Evolutionary conservation across 2,329 filamentous ascomycete genomes (phyloP).

Genomic region (Rosellinia necatrix): DNA sequence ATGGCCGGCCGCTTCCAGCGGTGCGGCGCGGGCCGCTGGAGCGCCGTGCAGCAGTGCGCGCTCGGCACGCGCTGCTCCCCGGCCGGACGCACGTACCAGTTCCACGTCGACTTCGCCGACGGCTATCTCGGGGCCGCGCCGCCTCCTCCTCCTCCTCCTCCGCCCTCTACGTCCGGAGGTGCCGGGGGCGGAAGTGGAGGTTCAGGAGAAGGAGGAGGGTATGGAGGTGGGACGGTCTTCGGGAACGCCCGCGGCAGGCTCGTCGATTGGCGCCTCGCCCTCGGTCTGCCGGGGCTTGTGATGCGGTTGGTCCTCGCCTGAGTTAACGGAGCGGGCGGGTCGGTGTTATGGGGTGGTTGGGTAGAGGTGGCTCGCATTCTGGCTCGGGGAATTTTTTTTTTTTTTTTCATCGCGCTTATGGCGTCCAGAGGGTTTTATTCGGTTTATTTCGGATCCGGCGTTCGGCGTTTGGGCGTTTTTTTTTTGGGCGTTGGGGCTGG

Average conservation of each 20-base stretch:
- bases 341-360: not conserved
- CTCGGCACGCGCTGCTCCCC: conserved; percentile 53
- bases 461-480: not conserved
- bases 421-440: no score
- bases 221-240: no score
- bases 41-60: conserved; percentile 47
- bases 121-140: conserved; percentile 24
- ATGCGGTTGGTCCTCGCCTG: not conserved
- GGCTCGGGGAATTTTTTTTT: no score
- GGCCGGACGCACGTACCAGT: conserved; percentile 47
- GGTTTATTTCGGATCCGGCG: no score
- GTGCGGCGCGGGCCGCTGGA: conserved; percentile 55
- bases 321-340: not conserved
- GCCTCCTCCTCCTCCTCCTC: conserved; percentile 1
- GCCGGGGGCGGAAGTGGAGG: conserved; percentile 1
- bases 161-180: not conserved
- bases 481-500: not conserved
- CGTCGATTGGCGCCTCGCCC: conserved; percentile 2
- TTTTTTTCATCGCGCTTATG: no score
- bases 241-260: no score
- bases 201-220: not conserved
- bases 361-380: no score
- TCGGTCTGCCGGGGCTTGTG: not conserved
- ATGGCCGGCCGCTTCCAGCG: conserved; percentile 55
- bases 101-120: conserved; percentile 42